Percentiles rank a stretch among this genome's conserved stretches.
Conservation (phyloP, 2,329 filamentous ascomycete species). For the Bisporella sp. region DNA sequence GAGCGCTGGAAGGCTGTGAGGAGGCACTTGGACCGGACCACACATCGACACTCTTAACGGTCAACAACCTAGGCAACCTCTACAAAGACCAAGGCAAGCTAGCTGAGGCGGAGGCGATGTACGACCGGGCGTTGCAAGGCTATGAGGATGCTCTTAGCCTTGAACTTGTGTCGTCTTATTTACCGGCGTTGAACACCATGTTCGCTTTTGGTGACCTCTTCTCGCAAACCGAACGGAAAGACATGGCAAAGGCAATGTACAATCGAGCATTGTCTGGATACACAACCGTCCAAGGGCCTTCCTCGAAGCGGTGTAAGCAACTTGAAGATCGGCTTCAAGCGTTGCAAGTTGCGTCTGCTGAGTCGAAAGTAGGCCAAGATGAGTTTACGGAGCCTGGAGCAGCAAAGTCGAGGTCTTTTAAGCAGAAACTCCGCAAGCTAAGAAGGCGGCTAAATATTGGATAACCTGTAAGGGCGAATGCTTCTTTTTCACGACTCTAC, state of each 20-base stretch:
- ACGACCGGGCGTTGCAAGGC: neutral
- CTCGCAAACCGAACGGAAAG: conserved; percentile 5
- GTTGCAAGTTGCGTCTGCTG: neutral
- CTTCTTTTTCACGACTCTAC: too few relatives aligned
- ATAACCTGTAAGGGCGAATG: too few relatives aligned
- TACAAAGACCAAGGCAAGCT: conserved; percentile 5
- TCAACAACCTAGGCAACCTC: conserved; percentile 17
- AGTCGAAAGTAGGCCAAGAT: conserved; percentile 4
- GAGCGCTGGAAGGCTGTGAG: neutral
- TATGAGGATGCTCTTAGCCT: conserved; percentile 1
- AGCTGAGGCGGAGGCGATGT: conserved; percentile 5
- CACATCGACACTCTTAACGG: too few relatives aligned
- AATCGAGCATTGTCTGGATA: conserved; percentile 4
- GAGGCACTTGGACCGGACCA: too few relatives aligned
- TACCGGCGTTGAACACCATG: conserved; percentile 23
- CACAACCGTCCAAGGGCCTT: conserved; percentile 10
- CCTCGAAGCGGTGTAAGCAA: conserved; percentile 9
- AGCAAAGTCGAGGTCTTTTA: neutral
- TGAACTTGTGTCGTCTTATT: conserved; percentile 19
- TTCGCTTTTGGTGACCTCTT: conserved; percentile 20
- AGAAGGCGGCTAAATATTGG: too few relatives aligned
- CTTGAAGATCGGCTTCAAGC: neutral
- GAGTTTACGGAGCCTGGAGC: conserved; percentile 5
- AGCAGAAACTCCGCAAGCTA: neutral
- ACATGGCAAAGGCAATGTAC: conserved; percentile 22